Evolutionary conservation across 176 grass and related monocot species (phyloP).

Genomic region (Ananas comosus): DNA sequence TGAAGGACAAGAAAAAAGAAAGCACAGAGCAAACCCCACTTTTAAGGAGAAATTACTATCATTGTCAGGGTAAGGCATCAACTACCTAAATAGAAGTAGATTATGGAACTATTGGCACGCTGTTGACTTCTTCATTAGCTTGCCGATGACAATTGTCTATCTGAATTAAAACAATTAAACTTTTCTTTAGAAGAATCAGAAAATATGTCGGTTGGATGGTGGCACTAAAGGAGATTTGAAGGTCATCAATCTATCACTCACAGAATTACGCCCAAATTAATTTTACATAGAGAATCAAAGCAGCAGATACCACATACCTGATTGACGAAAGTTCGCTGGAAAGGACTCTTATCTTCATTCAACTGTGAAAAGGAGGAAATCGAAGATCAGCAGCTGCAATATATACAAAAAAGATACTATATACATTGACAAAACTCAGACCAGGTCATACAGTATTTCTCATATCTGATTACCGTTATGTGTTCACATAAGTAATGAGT

Average conservation of each 20-base stretch:
- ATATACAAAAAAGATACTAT: neutral
- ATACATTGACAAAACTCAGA: neutral
- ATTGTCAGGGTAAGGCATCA: neutral
- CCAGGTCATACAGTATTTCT: neutral
- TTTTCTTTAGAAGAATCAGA: neutral
- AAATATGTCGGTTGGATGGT: neutral
- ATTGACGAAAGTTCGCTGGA: conserved; percentile 97
- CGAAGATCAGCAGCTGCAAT: neutral
- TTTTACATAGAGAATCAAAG: neutral
- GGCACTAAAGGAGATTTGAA: neutral
- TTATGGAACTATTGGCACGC: neutral
- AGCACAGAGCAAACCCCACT: neutral
- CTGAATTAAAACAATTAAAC: neutral
- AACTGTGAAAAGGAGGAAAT: conserved; percentile 44
- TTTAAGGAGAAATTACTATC: neutral
- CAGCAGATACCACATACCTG: conserved; percentile 42
- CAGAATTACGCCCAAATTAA: neutral
- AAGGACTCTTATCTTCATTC: conserved; percentile 97
- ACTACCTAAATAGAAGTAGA: neutral
- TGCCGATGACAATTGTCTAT: neutral
- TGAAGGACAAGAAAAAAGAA: neutral
- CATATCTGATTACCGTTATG: neutral
- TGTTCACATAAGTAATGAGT: neutral
- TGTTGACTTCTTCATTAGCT: neutral
- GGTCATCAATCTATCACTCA: neutral